Evolutionary conservation across 202 grass and related monocot species (phyloP), one percentile per base, ranked within the genome.

Genomic region (Zoysia matrella): DNA sequence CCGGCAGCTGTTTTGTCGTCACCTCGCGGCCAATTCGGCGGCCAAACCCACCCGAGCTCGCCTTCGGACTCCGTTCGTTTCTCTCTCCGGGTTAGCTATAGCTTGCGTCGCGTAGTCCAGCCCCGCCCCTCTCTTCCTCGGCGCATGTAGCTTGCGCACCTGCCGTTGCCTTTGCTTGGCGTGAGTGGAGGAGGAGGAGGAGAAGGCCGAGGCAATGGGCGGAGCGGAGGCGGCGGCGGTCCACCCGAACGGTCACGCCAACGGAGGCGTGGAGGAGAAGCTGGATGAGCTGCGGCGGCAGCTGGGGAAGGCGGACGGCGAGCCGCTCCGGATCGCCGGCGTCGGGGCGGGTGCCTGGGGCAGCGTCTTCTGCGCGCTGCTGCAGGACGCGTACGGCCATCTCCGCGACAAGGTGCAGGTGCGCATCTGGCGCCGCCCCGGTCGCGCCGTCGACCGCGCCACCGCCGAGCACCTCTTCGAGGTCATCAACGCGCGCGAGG

Each of bases 401-500:
- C 86, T 99, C 72, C 89, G 93, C 3, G 89, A 99, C 55, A 94
- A 92, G 85, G 91, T 93, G 58, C 93, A 96, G 80, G 85, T 96
- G 74, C 85, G 89, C 57, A 94, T 99, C 81, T 99, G 96, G 96
- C 86, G 96, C 63, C 89, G 96, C 44, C 48, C 89, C 0, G 93
- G 96, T 6, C 88, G 96, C 47, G 72, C 91, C 9, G 93, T 99
- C 58, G 96, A 99, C 84, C 91, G 93, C 4, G 65, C 89, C 87
- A 96, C 91, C 7, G 96, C 96, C 2, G 89, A 82, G 52, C 93
- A 94, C 73, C 87, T 99, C 71, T 99, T 99, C 66, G 89, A 96
- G 71, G 91, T 99, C 67, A 99, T 99, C 87, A 96, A 99, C 77
- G 85, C 96, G 15, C 86, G 93, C 18, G 96, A 99, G 84, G 96